phyloP scores from a whole-genome alignment of 305 asterid species.

The Fraxinus nigra region DNA sequence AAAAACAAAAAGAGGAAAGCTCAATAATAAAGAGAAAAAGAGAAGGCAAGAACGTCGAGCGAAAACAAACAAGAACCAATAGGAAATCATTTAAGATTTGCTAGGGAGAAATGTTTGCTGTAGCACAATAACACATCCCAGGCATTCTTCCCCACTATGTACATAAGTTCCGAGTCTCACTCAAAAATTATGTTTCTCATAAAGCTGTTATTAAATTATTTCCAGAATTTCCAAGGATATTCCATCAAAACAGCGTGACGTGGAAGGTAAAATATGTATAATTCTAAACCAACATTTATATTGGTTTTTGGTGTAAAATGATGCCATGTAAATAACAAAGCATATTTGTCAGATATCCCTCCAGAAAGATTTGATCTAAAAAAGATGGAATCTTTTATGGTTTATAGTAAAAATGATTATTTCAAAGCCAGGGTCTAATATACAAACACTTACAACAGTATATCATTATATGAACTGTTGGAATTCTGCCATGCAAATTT shows the following conservation, averaged over 20 bases:
- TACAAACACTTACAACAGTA: not conserved
- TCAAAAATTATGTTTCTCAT: not conserved
- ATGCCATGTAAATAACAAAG: not conserved
- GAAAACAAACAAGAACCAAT: not conserved
- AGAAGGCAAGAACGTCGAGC: not conserved
- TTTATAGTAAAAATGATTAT: not conserved
- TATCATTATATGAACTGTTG: not conserved
- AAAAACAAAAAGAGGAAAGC: not conserved
- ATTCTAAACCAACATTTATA: not conserved
- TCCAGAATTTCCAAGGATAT: not conserved
- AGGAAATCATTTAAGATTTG: not conserved
- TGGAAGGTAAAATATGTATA: not conserved
- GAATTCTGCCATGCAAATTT: not conserved
- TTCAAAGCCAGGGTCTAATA: not conserved
- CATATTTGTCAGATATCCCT: not conserved
- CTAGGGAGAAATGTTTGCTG: not conserved
- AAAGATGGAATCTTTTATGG: not conserved
- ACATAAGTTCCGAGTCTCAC: slow-evolving; percentile 2
- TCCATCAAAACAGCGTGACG: not conserved
- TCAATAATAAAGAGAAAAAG: not conserved
- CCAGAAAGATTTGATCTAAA: not conserved
- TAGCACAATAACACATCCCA: not conserved
- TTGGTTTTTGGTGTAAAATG: not conserved
- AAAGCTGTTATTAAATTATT: not conserved
- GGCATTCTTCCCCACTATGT: not conserved